These are phyloP conservation scores for Fusarium palustre DNA, from an alignment of 2,329 filamentous ascomycete genomes.

Conservation along the genomic window DNA sequence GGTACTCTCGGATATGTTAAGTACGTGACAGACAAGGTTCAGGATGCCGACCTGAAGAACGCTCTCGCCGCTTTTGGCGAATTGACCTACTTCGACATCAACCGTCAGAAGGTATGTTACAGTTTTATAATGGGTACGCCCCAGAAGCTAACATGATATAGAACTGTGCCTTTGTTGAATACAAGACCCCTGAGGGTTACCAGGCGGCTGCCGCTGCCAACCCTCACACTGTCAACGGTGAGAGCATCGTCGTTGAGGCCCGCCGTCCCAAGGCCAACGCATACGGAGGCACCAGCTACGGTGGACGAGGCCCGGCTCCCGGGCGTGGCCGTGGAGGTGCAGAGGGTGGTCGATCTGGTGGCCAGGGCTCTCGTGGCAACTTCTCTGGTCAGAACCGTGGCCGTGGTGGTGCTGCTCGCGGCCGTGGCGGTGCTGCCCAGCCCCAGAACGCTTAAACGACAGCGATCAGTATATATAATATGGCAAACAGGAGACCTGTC, in stretches of 20 bases:
- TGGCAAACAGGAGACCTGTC: slow-evolving; percentile 14
- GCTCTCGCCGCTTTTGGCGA: slow-evolving; percentile 79
- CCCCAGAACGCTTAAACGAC: slow-evolving; percentile 61
- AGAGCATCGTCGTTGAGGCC: slow-evolving; percentile 88
- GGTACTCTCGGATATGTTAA: slow-evolving; percentile 91
- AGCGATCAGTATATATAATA: slow-evolving; percentile 13
- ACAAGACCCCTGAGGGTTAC: slow-evolving; percentile 82
- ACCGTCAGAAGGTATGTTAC: slow-evolving; percentile 79
- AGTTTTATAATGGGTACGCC: neutral
- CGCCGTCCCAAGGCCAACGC: slow-evolving; percentile 81
- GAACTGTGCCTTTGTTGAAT: slow-evolving; percentile 99
- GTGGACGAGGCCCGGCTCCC: slow-evolving; percentile 69
- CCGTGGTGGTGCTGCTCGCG: slow-evolving; percentile 73
- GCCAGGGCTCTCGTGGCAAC: slow-evolving; percentile 74
- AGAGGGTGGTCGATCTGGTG: slow-evolving; percentile 69
- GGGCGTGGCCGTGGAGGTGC: slow-evolving; percentile 75
- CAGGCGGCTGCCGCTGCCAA: slow-evolving; percentile 85
- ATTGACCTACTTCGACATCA: slow-evolving; percentile 80
- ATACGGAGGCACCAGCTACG: slow-evolving; percentile 77
- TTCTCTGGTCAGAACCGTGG: slow-evolving; percentile 75
- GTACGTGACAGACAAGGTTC: slow-evolving; percentile 91
- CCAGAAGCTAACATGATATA: slow-evolving; percentile 53
- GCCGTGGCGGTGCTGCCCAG: slow-evolving; percentile 70
- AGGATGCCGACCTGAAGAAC: slow-evolving; percentile 76
- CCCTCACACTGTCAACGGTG: slow-evolving; percentile 84